Evolutionary conservation across 352 stramenopile genomes (phyloP), one percentile per base, ranked within the genome.

Genomic region (Detonula confervacea): DNA sequence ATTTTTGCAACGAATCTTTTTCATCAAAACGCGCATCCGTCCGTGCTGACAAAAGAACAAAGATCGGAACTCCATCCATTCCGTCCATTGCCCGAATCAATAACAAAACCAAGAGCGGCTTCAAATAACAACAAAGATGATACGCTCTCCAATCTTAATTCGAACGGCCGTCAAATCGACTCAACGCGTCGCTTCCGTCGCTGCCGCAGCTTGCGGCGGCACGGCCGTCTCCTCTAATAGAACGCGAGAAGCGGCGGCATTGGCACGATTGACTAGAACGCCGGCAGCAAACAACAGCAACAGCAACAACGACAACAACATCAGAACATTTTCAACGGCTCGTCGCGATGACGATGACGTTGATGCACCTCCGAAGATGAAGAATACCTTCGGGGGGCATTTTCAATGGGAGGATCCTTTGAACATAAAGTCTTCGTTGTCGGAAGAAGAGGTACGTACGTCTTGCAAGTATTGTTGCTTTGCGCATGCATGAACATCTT

Each of bases 341-440:
- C 25, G n/a, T n/a, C n/a, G n/a, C n/a, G n/a, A 66, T 22, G 46
- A n/a, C 5, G 37, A 65, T 37, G 68, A 77, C 12, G 42, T 35
- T 33, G 29, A 51, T 1, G 14, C 16, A 6, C 52, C 33, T 33
- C 62, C 72, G 18, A 75, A 73, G 35, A 54, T 35, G 8, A 81
- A 81, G 33, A 82, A 82, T 64, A 27, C 66, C 1, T 82, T 82
- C 30, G 66, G 66, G n/a, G 67, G 25, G 0, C 65, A 67, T 11
- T 83, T 74, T 56, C 54, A 83, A 22, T 80, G 67, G 68, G 18
- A 69, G 18, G 75, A 83, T 80, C 75, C 75, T 39, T 16, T 83
- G 0, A 66, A 65, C n/a, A 54, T 80, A 16, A 79, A 83, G 42
- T 70, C 47, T 57, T 59, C 71, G 46, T 64, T 83, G 25, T 76